Conservation (phyloP, 306 rosid species). For the Luffa aegyptiaca region DNA sequence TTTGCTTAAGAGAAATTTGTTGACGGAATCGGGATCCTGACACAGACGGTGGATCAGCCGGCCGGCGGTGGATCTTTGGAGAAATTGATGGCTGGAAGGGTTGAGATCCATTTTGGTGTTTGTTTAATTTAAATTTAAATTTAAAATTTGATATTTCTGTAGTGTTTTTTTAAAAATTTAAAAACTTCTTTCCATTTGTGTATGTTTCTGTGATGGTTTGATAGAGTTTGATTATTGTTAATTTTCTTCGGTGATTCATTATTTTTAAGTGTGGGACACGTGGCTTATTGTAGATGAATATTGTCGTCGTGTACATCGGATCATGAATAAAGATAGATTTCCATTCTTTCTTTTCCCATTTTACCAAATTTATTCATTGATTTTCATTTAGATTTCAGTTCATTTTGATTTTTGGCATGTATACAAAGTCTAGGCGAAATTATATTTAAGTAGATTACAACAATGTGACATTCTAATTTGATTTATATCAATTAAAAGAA, state of each 20-base stretch:
- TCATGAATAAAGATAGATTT: neutral
- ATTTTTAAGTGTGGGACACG: conserved; percentile 7
- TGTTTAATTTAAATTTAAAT: neutral
- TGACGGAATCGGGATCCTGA: no score
- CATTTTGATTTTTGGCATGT: no score
- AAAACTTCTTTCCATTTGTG: neutral
- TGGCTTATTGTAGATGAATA: neutral
- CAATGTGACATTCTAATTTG: no score
- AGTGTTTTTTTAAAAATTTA: neutral
- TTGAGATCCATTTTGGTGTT: neutral
- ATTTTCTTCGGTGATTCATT: neutral
- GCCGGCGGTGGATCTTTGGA: neutral
- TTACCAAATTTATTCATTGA: no score
- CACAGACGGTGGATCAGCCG: neutral
- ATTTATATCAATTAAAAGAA: no score
- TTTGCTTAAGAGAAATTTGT: conserved; percentile 33
- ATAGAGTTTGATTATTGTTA: neutral
- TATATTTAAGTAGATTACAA: no score
- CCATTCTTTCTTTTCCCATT: neutral
- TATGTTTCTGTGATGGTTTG: neutral
- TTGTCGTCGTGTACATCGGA: conserved; percentile 2
- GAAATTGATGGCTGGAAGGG: neutral
- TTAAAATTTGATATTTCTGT: neutral
- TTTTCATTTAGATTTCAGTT: no score
- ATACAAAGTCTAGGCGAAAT: no score